phyloP scores from a whole-genome alignment of 257 asterid species.

The Solanum acaule region DNA sequence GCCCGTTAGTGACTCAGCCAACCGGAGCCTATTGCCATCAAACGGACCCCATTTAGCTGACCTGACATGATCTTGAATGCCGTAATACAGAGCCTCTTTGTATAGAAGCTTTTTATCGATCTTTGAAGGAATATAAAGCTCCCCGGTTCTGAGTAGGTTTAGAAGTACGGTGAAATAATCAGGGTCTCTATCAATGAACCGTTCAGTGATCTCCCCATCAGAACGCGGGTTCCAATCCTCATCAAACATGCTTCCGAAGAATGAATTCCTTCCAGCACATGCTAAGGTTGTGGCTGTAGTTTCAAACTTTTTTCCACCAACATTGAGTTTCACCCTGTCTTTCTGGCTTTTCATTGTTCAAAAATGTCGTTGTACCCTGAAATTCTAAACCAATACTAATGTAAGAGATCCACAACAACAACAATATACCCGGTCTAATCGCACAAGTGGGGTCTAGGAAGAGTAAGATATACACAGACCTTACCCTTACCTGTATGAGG shows the following conservation, averaged over 20 bases:
- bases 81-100: constrained; percentile 67
- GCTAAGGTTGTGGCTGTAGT: constrained; percentile 79
- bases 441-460: too few species aligned
- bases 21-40: constrained; percentile 25
- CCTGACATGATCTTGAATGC: constrained; percentile 60
- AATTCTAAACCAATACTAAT: background rate
- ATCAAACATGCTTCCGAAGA: constrained; percentile 80
- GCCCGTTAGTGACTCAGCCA: constrained; percentile 1
- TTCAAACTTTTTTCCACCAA: constrained; percentile 66
- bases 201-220: constrained; percentile 29
- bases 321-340: constrained; percentile 60
- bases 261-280: constrained; percentile 65
- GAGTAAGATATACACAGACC: too few species aligned
- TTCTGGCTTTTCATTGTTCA: constrained; percentile 56
- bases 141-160: constrained; percentile 72
- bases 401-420: background rate
- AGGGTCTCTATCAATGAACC: constrained; percentile 82
- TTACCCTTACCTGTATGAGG: too few species aligned
- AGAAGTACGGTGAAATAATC: constrained; percentile 69
- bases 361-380: background rate
- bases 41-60: too few species aligned
- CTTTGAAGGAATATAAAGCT: constrained; percentile 55
- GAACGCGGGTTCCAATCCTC: constrained; percentile 60
- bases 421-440: too few species aligned
- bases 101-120: constrained; percentile 47